Percentiles rank a stretch among this genome's conserved stretches.
Conservation (phyloP, 768 basidiomycete species). For the Pulveroboletus sp. region DNA sequence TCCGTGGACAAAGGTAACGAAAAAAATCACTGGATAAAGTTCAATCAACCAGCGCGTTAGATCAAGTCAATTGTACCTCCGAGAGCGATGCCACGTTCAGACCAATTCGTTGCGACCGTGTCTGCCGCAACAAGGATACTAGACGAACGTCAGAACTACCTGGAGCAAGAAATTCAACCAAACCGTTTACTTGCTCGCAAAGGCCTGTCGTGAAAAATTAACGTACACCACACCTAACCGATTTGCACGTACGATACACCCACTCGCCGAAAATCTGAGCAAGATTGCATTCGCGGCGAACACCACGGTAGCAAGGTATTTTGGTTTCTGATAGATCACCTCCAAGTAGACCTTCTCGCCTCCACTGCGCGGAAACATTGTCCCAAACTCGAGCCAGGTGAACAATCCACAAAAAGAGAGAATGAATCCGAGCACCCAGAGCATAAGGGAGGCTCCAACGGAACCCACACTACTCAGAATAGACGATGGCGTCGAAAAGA, state of each 20-base stretch:
- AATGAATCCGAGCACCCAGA: conserved; percentile 63
- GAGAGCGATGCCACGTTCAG: conserved; percentile 55
- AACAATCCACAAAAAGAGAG: conserved; percentile 59
- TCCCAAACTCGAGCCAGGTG: conserved; percentile 62
- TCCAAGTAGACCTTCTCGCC: conserved; percentile 66
- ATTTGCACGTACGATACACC: conserved; percentile 43
- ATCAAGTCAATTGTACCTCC: conserved; percentile 37
- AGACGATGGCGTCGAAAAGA: conserved; percentile 60
- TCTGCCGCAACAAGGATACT: conserved; percentile 52
- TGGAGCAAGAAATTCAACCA: background rate
- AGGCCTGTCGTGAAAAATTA: conserved; percentile 18
- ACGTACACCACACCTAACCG: background rate
- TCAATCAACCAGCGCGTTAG: background rate
- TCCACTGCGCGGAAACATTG: conserved; percentile 61
- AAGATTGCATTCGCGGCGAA: conserved; percentile 49
- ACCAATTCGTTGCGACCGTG: conserved; percentile 41
- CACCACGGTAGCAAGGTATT: conserved; percentile 45
- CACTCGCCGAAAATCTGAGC: conserved; percentile 41
- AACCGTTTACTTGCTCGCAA: conserved; percentile 33
- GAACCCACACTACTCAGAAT: conserved; percentile 56
- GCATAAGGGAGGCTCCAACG: conserved; percentile 58
- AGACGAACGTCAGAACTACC: background rate
- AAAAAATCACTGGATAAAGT: conserved; percentile 40
- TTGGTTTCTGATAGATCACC: conserved; percentile 48
- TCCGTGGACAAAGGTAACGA: conserved; percentile 50